Percentiles rank a stretch among this genome's conserved stretches.
Evolutionary conservation across 2,329 filamentous ascomycete genomes (phyloP).

Genomic region (Cephalotrichum gorgonifer): DNA sequence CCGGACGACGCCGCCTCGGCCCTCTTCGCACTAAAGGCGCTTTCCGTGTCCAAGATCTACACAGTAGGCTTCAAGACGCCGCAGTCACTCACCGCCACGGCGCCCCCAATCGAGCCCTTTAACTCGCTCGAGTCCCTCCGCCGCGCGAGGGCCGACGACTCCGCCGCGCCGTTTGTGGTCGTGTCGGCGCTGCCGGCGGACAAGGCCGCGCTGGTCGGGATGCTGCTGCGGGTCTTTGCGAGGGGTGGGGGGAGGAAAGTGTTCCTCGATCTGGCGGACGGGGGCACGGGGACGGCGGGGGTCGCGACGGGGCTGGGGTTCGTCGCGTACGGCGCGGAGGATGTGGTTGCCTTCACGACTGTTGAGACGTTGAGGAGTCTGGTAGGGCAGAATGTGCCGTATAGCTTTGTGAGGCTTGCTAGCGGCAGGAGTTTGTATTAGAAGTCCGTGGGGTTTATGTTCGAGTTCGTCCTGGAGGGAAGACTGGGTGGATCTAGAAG

Average conservation of each 20-base stretch:
- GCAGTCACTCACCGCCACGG: slow-evolving; percentile 45
- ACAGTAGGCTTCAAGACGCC: slow-evolving; percentile 70
- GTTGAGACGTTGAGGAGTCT: slow-evolving; percentile 70
- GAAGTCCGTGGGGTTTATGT: background rate
- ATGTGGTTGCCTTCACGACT: slow-evolving; percentile 75
- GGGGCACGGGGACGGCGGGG: slow-evolving; percentile 41
- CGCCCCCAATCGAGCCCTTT: slow-evolving; percentile 61
- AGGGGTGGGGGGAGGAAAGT: slow-evolving; percentile 44
- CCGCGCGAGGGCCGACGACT: slow-evolving; percentile 34
- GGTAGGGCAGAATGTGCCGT: slow-evolving; percentile 78
- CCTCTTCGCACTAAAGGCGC: slow-evolving; percentile 67
- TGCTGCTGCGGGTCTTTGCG: slow-evolving; percentile 31
- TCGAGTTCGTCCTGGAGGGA: too few relatives aligned
- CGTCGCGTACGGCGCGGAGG: slow-evolving; percentile 67
- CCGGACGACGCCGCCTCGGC: slow-evolving; percentile 68
- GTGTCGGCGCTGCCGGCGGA: slow-evolving; percentile 70
- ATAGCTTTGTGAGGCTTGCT: slow-evolving; percentile 75
- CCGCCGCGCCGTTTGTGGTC: slow-evolving; percentile 65
- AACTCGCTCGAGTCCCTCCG: slow-evolving; percentile 60
- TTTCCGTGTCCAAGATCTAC: slow-evolving; percentile 70
- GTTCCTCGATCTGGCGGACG: slow-evolving; percentile 68
- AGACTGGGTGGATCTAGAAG: background rate
- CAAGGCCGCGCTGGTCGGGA: slow-evolving; percentile 68
- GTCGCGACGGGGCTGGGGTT: slow-evolving; percentile 68
- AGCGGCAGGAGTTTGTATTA: slow-evolving; percentile 40